phyloP scores from a whole-genome alignment of 2,329 filamentous ascomycete species.

The Curvularia lunata region DNA sequence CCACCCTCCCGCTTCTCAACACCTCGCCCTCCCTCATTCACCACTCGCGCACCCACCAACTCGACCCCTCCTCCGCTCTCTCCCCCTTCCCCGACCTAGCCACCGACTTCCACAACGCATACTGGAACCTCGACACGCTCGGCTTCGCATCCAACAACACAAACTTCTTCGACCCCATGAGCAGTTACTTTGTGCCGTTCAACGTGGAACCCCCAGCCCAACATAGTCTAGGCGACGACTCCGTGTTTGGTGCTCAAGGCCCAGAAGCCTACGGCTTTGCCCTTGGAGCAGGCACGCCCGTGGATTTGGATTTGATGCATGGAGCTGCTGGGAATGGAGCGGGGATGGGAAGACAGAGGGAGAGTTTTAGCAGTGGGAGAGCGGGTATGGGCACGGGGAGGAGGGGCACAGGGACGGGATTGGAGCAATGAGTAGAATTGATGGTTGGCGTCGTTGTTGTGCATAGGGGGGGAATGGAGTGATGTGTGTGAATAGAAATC shows the following conservation, averaged over 20 bases:
- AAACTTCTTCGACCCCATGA: conserved; percentile 54
- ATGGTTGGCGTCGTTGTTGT: no score
- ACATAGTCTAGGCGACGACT: conserved; percentile 46
- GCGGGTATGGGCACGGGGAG: background rate
- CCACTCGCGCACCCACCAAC: conserved; percentile 38
- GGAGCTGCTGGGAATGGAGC: background rate
- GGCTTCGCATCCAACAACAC: conserved; percentile 30
- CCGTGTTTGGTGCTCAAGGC: conserved; percentile 28
- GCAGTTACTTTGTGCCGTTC: conserved; percentile 92
- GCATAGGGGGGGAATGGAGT: no score
- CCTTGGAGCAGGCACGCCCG: conserved; percentile 17
- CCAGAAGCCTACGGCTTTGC: conserved; percentile 22
- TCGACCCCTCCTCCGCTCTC: conserved; percentile 27
- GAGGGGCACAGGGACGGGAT: conserved; percentile 12
- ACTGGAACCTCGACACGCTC: conserved; percentile 46
- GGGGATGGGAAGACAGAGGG: conserved; percentile 1
- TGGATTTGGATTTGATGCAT: conserved; percentile 24
- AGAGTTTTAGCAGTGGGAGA: conserved; percentile 9
- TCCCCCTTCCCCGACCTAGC: conserved; percentile 45
- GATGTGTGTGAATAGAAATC: background rate
- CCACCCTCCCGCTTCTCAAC: conserved; percentile 50
- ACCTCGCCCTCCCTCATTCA: conserved; percentile 40
- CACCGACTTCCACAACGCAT: conserved; percentile 39
- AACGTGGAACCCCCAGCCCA: conserved; percentile 76
- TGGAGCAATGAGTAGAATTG: conserved; percentile 4